Evolutionary conservation across 1,139 yeast genomes (phyloP), one percentile per base, ranked within the genome.

Genomic region (Nakaseomyces glabratus): DNA sequence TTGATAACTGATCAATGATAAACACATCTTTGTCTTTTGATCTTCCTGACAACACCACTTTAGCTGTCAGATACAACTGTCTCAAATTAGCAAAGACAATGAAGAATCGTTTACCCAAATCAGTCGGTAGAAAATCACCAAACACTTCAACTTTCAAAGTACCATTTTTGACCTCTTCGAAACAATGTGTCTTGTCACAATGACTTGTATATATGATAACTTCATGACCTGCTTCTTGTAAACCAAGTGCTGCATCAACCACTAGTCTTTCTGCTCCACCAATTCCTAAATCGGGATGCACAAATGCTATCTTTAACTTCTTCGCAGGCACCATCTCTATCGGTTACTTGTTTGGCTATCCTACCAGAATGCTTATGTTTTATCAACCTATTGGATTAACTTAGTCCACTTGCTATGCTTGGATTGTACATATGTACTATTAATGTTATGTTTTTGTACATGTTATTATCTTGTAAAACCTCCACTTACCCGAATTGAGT

Each of bases 211-310:
- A 85, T 6, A 88, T 68, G 6, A 69, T 68, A 11, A 90, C 76
- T 0, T 70, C 64, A 51, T 85, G 78, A 3, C 78, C 76, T n/a
- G 66, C 59, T 2, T 71, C 66, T 55, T 88, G 86, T 17, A 90
- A 63, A 0, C 95, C 95, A 3, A 85, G 66, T 0, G 97, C 98
- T 2, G 95, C 93, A 59, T 90, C 99, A 1, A 90, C 95, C 1
- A 90, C 88, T 17, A 93, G 67, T 40, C 99, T 66, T 57, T 90
- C 99, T 0, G 99, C 99, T 4, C 99, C 99, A 6, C 95, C 88
- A 40, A 90, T 90, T 0, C 98, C 98, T 36, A 90, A 63, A 60
- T 90, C 99, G 0, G 99, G 99, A 54, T 90, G 99, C 10, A 90
- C 63, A 51, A 90, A 85, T 3, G 96, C 97, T 28, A 88, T 69